Evolutionary conservation across 164 flowering plant genomes (phyloP), one percentile per base, ranked within the genome.

Genomic region (Chimonanthus salicifolius): DNA sequence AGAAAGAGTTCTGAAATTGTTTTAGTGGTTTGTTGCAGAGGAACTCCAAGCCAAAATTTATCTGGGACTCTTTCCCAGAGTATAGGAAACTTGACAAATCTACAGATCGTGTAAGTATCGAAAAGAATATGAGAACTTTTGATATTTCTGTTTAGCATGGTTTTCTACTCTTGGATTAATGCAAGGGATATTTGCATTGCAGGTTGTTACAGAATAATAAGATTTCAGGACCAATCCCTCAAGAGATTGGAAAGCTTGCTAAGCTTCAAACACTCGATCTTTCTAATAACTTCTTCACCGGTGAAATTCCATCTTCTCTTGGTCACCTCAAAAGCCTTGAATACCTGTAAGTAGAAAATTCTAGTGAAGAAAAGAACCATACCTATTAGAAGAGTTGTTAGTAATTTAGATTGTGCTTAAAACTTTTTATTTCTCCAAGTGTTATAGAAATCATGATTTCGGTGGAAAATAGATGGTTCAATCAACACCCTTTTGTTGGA

Each of bases 1-100:
- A 9, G 2, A 54, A 54, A 54, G 6, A 54, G 18, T 48, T 68
- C 20, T 75, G 63, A 75, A 71, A 49, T 51, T 67, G 44, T 21
- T 62, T 20, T 60, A 64, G 47, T 78, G 74, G 58, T 76, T 74
- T 79, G 47, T 47, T 83, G 78, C 89, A 96, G 99, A 73, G 95
- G 88, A 76, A 80, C 83, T 78, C 97, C 97, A 68, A 92, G 98
- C 84, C 98, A 94, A 79, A 82, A 81, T 62, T 84, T 96, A 68
- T 87, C 97, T 49, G 99, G 99, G 4, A 82, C 77, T 16, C 87
- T 96, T 44, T 87, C 97, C 47, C 88, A 91, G 64, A 91, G 94
- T 73, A 86, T 96, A 13, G 92, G 92, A 44, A 94, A 94, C 85
- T 83, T 96, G 82, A 96, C 98, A 68, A 88, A 92, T 83, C 92